Percentiles rank a stretch among this genome's conserved stretches.
Evolutionary conservation across 129 eudicot species (phyloP).

Genomic region (Calendula officinalis): DNA sequence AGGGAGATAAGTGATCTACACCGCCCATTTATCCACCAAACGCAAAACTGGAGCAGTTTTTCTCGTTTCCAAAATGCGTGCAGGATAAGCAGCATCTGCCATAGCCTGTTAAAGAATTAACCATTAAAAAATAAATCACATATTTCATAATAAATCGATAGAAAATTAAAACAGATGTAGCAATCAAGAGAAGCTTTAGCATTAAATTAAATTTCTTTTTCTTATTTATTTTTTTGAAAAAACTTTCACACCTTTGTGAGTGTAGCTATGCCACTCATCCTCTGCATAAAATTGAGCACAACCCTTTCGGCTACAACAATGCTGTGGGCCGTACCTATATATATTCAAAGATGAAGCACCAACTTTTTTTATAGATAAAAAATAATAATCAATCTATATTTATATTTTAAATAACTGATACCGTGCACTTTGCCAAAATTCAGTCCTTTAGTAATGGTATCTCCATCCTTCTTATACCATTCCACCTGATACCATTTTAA

Average conservation of each 20-base stretch:
- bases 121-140: neutral
- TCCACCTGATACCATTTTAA: conserved; percentile 56
- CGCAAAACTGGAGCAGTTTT: conserved; percentile 98
- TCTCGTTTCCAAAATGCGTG: conserved; percentile 83
- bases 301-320: conserved; percentile 93
- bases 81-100: conserved; percentile 95
- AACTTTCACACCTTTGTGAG: conserved; percentile 79
- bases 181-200: too few species aligned
- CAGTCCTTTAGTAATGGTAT: conserved; percentile 66
- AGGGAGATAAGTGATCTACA: conserved; percentile 47
- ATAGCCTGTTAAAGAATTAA: conserved; percentile 59
- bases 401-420: conserved; percentile 20
- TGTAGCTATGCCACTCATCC: conserved; percentile 99
- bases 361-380: neutral
- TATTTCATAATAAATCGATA: neutral
- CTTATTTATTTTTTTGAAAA: too few species aligned
- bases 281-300: conserved; percentile 93
- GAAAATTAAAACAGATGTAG: neutral
- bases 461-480: conserved; percentile 81
- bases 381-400: conserved; percentile 1
- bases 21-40: conserved; percentile 99
- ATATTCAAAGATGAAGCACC: conserved; percentile 1
- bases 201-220: too few species aligned
- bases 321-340: conserved; percentile 80
- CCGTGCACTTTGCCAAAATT: conserved; percentile 94